Evolutionary conservation across 1,284 basidiomycete species (phyloP), one percentile per base, ranked within the genome.

Genomic region (Cerioporus squamosus): DNA sequence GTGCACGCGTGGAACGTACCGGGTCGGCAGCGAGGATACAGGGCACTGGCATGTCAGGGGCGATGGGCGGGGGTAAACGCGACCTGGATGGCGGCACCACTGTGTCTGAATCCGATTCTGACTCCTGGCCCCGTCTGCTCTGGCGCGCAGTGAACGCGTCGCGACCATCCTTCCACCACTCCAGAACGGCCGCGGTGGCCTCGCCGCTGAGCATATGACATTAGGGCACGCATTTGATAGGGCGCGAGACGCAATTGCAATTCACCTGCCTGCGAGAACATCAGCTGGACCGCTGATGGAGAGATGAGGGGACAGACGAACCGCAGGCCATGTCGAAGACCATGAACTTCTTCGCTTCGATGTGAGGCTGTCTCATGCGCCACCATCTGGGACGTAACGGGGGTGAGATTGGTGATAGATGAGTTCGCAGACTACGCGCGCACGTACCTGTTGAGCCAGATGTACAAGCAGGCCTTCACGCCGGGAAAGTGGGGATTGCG

Each of bases 401-500:
- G 9, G 22, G 23, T 36, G 33, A 36, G 12, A 15, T 36, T 36
- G 14, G 33, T 36, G 33, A 36, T 15, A 36, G 33, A 36, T 36
- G 14, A 3, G 14, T 36, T 2, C 33, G 38, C 23, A 70, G 63
- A 74, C 62, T 36, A 26, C 46, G 10, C 39, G 18, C 18, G 5
- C 20, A 52, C 57, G 24, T 22, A 81, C 82, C 74, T 79, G 68
- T 81, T 82, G 10, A 86, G 70, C 80, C 83, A 85, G 38, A 77
- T 68, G 60, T 80, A 80, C 44, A 84, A 66, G 62, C 84, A 85
- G 36, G 79, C 81, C 60, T 84, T 80, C 49, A 91, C 79, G 3
- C 86, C 88, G 1, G 84, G 84, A 61, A 84, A 90, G 72, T 90
- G 89, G 0, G 88, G 88, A 66, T 91, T 91, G 22, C 88, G 82